These are phyloP conservation scores for Coemansia sp. DNA, from an alignment of 192 early-diverging fungal species.

Conservation along the genomic window DNA sequence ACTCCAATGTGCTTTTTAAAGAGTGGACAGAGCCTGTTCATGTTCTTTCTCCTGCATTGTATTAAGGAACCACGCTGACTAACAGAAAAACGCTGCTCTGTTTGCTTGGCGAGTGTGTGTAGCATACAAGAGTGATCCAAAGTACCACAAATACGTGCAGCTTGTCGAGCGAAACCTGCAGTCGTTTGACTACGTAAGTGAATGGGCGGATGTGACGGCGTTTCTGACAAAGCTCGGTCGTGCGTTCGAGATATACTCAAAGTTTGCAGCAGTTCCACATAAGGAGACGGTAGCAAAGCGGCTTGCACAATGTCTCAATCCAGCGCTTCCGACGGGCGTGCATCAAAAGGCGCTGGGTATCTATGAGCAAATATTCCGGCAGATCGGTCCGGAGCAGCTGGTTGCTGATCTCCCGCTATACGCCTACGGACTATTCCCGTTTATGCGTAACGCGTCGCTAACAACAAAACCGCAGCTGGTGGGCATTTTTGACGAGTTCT, in stretches of 20 bases:
- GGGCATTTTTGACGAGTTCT: constrained; percentile 70
- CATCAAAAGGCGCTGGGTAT: constrained; percentile 92
- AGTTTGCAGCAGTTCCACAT: constrained; percentile 75
- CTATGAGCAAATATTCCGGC: constrained; percentile 75
- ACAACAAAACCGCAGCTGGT: constrained; percentile 85
- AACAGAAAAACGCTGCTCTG: not conserved
- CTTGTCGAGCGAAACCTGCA: constrained; percentile 82
- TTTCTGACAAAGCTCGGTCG: constrained; percentile 82
- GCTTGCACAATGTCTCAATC: constrained; percentile 92
- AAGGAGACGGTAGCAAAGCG: constrained; percentile 86
- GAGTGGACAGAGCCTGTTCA: not conserved
- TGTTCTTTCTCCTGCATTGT: not conserved
- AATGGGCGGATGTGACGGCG: constrained; percentile 95
- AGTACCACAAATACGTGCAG: constrained; percentile 80
- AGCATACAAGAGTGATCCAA: constrained; percentile 65
- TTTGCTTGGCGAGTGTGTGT: not conserved
- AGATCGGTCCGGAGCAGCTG: constrained; percentile 70
- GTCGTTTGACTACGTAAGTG: constrained; percentile 90
- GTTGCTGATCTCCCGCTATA: constrained; percentile 81
- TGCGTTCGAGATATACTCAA: constrained; percentile 77
- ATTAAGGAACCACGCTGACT: not conserved
- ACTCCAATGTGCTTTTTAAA: not conserved
- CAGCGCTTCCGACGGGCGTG: constrained; percentile 89
- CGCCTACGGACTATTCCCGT: constrained; percentile 88
- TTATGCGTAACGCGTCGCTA: constrained; percentile 80